A percentile compares a stretch with the other conserved stretches of the same genome.
phyloP scores from a whole-genome alignment of 2,329 filamentous ascomycete genomes.

The Arthroderma sp. region DNA sequence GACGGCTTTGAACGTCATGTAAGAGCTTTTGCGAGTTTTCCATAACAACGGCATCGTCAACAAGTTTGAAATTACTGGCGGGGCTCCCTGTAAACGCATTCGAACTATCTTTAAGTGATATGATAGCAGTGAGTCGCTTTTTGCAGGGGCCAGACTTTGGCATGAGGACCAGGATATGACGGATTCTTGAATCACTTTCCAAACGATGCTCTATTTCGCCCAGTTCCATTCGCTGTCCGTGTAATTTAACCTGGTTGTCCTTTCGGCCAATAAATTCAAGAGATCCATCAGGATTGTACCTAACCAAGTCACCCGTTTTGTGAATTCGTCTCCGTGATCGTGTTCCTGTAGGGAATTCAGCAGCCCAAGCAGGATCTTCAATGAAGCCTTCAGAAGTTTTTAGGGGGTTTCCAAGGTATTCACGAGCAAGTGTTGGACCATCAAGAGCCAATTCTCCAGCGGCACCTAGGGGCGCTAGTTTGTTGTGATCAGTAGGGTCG shows the following conservation, averaged over 20 bases:
- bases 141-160: slow-evolving; percentile 31
- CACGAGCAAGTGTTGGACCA: slow-evolving; percentile 8
- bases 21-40: slow-evolving; percentile 17
- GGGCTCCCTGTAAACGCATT: slow-evolving; percentile 12
- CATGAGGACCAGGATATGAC: slow-evolving; percentile 31
- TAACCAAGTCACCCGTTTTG: slow-evolving; percentile 11
- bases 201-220: slow-evolving; percentile 34
- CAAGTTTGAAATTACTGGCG: slow-evolving; percentile 21
- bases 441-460: slow-evolving; percentile 9
- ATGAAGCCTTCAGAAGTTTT: slow-evolving; percentile 9
- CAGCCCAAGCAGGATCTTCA: slow-evolving; percentile 6
- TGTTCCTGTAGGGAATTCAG: background rate
- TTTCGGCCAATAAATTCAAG: slow-evolving; percentile 41
- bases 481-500: slow-evolving; percentile 8
- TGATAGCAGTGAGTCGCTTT: slow-evolving; percentile 32
- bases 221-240: slow-evolving; percentile 52
- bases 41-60: slow-evolving; percentile 15
- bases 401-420: slow-evolving; percentile 7
- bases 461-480: slow-evolving; percentile 7
- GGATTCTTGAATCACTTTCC: slow-evolving; percentile 19
- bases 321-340: slow-evolving; percentile 6
- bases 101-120: slow-evolving; percentile 20
- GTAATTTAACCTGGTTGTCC: slow-evolving; percentile 53
- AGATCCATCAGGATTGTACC: slow-evolving; percentile 22
- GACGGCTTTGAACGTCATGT: slow-evolving; percentile 23